Evolutionary conservation across 2,329 filamentous ascomycete species (phyloP).

Genomic region (Uncinocarpus reesii): DNA sequence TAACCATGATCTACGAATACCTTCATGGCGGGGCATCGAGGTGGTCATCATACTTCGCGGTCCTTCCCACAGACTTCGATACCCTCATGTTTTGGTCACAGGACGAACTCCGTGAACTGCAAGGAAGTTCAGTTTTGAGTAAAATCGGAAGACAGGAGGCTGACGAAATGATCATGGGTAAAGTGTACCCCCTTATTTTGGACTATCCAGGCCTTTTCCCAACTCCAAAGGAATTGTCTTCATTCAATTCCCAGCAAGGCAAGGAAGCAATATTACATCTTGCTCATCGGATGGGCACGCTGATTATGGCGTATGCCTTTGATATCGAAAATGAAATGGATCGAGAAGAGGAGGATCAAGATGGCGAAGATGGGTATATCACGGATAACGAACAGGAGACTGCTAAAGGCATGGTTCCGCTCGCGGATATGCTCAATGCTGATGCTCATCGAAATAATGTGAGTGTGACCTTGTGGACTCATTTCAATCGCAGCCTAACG

Average conservation of each 20-base stretch:
- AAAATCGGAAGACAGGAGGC: constrained; percentile 68
- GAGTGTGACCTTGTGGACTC: constrained; percentile 21
- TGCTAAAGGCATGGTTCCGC: constrained; percentile 75
- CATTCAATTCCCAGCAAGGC: constrained; percentile 31
- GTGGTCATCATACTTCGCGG: constrained; percentile 69
- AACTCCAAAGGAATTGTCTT: constrained; percentile 31
- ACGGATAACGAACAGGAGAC: constrained; percentile 59
- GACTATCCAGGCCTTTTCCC: constrained; percentile 36
- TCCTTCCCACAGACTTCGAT: constrained; percentile 63
- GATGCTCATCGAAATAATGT: constrained; percentile 76
- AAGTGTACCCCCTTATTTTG: constrained; percentile 45
- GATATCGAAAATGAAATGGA: constrained; percentile 59
- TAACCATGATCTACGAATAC: constrained; percentile 70
- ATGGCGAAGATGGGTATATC: constrained; percentile 38
- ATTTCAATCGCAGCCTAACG: neutral
- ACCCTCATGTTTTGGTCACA: constrained; percentile 84
- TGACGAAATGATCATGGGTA: constrained; percentile 55
- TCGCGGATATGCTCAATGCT: constrained; percentile 83
- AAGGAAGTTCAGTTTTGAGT: constrained; percentile 62
- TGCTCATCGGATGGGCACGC: constrained; percentile 72
- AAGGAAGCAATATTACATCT: constrained; percentile 43
- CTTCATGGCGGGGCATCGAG: constrained; percentile 49
- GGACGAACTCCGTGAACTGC: constrained; percentile 58
- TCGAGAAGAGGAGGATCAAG: constrained; percentile 49
- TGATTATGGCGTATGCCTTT: constrained; percentile 89